phyloP scores from a whole-genome alignment of 306 rosid species.

The Citrullus mucosospermus region DNA sequence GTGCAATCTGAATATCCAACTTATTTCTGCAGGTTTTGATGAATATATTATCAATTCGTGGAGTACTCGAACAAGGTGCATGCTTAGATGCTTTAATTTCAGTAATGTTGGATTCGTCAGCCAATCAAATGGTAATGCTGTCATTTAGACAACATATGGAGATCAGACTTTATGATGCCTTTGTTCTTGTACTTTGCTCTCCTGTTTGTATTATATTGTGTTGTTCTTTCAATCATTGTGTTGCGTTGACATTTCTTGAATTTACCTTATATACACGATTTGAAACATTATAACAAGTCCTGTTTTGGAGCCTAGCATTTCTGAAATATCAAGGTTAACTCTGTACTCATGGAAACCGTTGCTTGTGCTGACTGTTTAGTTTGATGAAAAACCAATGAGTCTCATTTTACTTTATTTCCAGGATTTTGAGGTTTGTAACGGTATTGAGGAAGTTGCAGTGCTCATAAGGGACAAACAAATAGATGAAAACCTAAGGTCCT shows the following conservation, averaged over 20 bases:
- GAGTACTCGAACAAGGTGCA: constrained; percentile 76
- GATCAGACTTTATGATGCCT: not conserved
- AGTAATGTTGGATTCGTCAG: constrained; percentile 78
- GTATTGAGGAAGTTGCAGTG: constrained; percentile 79
- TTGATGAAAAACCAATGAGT: not conserved
- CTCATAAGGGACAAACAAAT: constrained; percentile 74
- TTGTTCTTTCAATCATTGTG: not conserved
- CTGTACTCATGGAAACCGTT: not conserved
- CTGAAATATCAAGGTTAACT: not conserved
- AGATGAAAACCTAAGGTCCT: constrained; percentile 85
- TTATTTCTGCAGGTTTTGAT: constrained; percentile 54
- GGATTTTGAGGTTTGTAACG: constrained; percentile 75
- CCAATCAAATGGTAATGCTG: constrained; percentile 70
- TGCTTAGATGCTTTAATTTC: constrained; percentile 84
- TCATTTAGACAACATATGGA: not conserved
- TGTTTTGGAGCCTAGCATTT: not conserved
- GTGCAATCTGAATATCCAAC: not conserved
- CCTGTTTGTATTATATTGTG: not conserved
- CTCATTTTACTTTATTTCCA: constrained; percentile 7
- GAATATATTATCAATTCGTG: constrained; percentile 66
- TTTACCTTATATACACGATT: not conserved
- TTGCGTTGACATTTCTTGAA: not conserved
- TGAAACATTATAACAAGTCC: not conserved
- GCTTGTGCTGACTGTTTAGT: not conserved
- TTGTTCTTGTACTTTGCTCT: not conserved